phyloP scores from a whole-genome alignment of 257 asterid species.

The Solanum chmielewskii region DNA sequence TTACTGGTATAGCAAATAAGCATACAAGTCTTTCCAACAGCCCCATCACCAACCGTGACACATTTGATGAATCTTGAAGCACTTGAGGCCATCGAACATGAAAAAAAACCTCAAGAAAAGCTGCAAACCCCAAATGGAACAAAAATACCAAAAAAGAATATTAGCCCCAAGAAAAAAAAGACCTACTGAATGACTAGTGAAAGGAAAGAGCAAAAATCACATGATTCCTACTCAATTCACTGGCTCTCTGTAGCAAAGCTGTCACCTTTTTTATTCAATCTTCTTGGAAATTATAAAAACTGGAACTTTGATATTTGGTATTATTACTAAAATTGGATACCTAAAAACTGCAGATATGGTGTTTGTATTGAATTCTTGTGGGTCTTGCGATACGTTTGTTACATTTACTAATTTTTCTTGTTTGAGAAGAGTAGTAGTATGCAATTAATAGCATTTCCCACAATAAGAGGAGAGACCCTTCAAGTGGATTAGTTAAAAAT shows the following conservation, averaged over 20 bases:
- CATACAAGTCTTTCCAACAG: constrained; percentile 99
- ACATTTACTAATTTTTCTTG: background rate
- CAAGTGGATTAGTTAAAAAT: background rate
- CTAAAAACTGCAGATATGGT: background rate
- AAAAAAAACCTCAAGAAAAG: background rate
- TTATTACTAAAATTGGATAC: background rate
- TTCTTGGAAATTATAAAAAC: background rate
- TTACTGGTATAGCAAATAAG: constrained; percentile 96
- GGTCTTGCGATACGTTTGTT: background rate
- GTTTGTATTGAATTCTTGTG: background rate
- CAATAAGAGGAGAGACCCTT: background rate
- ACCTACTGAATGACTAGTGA: background rate
- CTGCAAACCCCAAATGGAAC: constrained; percentile 1
- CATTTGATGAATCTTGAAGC: constrained; percentile 96
- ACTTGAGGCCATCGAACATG: constrained; percentile 60
- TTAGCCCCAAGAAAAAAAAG: background rate
- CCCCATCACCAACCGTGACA: constrained; percentile 99
- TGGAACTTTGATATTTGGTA: background rate
- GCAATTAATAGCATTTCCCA: background rate
- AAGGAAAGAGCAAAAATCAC: constrained; percentile 28
- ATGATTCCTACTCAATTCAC: constrained; percentile 35
- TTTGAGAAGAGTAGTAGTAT: background rate
- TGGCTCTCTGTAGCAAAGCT: constrained; percentile 7
- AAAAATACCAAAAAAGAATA: background rate
- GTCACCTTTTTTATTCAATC: background rate